Conservation (phyloP, 164 flowering plant species). For the Magnolia kwangsiensis region DNA sequence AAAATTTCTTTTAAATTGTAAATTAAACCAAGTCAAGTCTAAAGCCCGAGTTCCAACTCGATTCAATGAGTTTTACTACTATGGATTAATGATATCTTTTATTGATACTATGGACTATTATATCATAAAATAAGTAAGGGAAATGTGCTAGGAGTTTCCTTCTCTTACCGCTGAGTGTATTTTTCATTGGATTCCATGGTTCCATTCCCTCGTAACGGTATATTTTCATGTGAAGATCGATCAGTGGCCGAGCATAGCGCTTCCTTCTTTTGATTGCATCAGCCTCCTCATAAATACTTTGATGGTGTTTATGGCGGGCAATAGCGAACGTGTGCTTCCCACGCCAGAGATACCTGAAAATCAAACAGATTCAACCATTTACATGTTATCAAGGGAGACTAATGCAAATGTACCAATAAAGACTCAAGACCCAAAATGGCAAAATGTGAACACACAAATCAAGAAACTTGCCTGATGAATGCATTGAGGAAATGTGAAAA, state of each 20-base stretch:
- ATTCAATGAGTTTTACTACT: too few relatives aligned
- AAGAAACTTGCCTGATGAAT: too few relatives aligned
- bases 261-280: conserved; percentile 95
- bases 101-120: background rate
- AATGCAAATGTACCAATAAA: too few relatives aligned
- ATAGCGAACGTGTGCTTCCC: conserved; percentile 93
- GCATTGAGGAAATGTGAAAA: too few relatives aligned
- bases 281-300: conserved; percentile 64
- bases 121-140: background rate
- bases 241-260: conserved; percentile 93
- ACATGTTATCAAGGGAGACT: too few relatives aligned
- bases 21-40: too few relatives aligned
- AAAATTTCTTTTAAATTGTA: too few relatives aligned
- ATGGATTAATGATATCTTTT: too few relatives aligned
- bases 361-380: background rate
- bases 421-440: too few relatives aligned
- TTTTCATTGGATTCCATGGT: conserved; percentile 68
- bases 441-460: too few relatives aligned
- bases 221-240: conserved; percentile 92
- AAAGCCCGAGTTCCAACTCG: too few relatives aligned
- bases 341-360: conserved; percentile 90
- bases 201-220: conserved; percentile 91
- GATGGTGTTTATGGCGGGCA: conserved; percentile 94
- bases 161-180: conserved; percentile 71
- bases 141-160: background rate